Evolutionary conservation across 495 filamentous ascomycete species (phyloP), one percentile per base, ranked within the genome.

Genomic region (Podospora comata): DNA sequence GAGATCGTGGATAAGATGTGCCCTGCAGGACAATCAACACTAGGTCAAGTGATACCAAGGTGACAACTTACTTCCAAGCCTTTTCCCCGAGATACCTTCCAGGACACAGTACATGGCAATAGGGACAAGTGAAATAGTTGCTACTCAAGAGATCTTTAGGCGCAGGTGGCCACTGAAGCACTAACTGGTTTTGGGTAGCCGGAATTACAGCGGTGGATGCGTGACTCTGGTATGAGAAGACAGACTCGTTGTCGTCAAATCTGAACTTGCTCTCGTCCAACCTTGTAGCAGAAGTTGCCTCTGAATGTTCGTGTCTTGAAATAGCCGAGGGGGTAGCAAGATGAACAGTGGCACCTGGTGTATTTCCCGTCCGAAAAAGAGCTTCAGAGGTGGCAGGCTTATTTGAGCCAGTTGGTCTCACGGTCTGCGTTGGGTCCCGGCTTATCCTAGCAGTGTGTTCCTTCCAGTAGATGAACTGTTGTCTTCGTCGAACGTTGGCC

Each of bases 1-100:
- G 13, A 78, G 67, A 58, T 77, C 76, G 54, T 73, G 71, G n/a
- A 70, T 71, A n/a, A 77, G 61, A 30, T 78, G 76, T n/a, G 60
- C 68, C 13, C 39, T 48, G 32, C 28, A 57, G 70, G 68, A 75
- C 3, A 64, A 20, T 44, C 34, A 18, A 64, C 62, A 5, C 15
- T 48, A 48, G 15, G 1, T 5, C 34, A 39, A 39, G 34, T 39
- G 6, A 39, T 39, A 39, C 34, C 11, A 39, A 11, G 34, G 34
- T 11, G 34, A 6, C 39, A 48, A 48, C 39, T 48, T 48, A 48
- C 39, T 48, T 48, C 39, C 39, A 48, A 1, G 39, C 39, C 13
- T 48, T 48, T 16, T 48, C 39, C 39, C n/a, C 58, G 4, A 70
- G 48, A 30, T 69, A 71, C 26, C 39, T 66, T 32, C 61, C 27